phyloP scores from a whole-genome alignment of 768 basidiomycete species.

The Asterophora parasitica region DNA sequence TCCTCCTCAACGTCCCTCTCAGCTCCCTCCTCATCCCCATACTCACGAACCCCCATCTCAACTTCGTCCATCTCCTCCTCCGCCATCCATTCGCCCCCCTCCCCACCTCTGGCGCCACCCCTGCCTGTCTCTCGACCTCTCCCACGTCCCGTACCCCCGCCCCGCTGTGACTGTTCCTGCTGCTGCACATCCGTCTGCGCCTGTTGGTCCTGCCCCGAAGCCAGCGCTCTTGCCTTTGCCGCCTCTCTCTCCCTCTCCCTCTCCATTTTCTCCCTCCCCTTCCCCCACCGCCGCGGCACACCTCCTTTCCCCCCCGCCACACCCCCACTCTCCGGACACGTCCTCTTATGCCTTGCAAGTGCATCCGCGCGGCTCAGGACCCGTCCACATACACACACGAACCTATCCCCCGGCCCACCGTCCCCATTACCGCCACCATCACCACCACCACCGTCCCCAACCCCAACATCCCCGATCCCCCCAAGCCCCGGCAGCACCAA shows the following conservation, averaged over 20 bases:
- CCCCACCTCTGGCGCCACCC: not conserved
- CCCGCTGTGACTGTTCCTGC: too few species aligned
- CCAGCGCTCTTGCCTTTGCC: not conserved
- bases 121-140: not conserved
- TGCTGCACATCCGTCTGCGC: not conserved
- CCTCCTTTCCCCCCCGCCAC: not conserved
- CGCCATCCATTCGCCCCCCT: too few species aligned
- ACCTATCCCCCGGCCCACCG: not conserved
- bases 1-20: too few species aligned
- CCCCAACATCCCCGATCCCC: not conserved
- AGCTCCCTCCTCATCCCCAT: too few species aligned
- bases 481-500: not conserved
- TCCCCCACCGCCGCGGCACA: not conserved
- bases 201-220: not conserved
- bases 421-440: too few species aligned
- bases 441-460: not conserved
- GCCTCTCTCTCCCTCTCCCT: not conserved
- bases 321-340: constrained; percentile 4
- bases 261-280: not conserved
- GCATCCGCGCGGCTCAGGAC: constrained; percentile 4
- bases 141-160: too few species aligned
- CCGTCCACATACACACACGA: constrained; percentile 2
- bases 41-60: too few species aligned
- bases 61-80: not conserved
- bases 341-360: constrained; percentile 5